Evolutionary conservation across 2,329 filamentous ascomycete genomes (phyloP).

Genomic region (Fonsecaea monophora): DNA sequence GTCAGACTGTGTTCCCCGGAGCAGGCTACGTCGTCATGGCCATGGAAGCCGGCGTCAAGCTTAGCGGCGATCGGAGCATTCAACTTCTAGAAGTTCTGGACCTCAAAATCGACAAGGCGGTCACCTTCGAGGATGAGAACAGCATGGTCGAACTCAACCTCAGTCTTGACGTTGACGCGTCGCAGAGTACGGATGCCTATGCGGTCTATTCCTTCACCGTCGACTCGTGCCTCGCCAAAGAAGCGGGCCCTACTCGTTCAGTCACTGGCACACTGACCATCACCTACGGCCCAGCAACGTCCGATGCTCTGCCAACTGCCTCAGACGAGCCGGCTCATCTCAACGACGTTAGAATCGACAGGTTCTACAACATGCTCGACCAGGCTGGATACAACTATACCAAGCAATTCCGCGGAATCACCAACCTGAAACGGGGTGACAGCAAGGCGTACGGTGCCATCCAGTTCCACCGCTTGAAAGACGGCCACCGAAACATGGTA

Average conservation of each 20-base stretch:
- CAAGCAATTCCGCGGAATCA: constrained; percentile 1
- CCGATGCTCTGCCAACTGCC: not conserved
- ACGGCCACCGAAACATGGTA: not conserved
- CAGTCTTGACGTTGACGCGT: not conserved
- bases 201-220: not conserved
- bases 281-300: not conserved
- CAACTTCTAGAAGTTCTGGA: constrained; percentile 3
- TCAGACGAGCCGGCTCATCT: not conserved
- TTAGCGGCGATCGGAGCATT: not conserved
- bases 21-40: constrained; percentile 44
- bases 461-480: not conserved
- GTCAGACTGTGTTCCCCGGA: constrained; percentile 44
- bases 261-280: not conserved
- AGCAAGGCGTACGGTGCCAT: not conserved
- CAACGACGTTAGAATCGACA: not conserved
- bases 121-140: constrained; percentile 4
- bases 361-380: constrained; percentile 1
- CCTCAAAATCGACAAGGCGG: not conserved
- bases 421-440: not conserved
- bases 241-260: not conserved
- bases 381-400: constrained; percentile 7
- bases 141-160: constrained; percentile 6
- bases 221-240: not conserved
- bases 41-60: constrained; percentile 38
- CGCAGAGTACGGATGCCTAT: constrained; percentile 3